A percentile compares a stretch with the other conserved stretches of the same genome.
phyloP scores from a whole-genome alignment of 352 stramenopile species.

The Chrysophaeum taylorii region DNA sequence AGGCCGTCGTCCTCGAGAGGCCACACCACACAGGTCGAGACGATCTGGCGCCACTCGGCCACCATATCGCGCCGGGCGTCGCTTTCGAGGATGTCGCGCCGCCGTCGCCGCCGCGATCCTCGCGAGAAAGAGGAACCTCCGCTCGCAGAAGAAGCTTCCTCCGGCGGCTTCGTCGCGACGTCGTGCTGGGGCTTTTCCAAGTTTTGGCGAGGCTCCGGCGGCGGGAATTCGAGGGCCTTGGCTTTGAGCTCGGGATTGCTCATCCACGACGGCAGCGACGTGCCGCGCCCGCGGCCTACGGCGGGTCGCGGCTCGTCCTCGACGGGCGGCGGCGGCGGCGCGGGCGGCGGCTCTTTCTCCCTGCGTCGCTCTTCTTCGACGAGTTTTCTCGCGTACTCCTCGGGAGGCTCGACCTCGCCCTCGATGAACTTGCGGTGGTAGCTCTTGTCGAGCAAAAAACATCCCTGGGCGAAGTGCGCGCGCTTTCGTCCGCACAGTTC shows the following conservation, averaged over 20 bases:
- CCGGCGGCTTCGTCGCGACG: not conserved
- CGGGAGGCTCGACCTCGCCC: not conserved
- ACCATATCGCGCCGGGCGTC: not conserved
- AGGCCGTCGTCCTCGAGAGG: not conserved
- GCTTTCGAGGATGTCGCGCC: not conserved
- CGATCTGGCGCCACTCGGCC: slow-evolving; percentile 4
- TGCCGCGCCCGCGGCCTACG: not conserved
- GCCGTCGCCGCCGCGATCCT: not conserved
- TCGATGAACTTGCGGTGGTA: not conserved
- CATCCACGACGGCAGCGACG: slow-evolving; percentile 2
- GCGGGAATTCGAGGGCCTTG: not conserved
- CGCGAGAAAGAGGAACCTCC: not conserved
- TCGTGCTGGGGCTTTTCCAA: not conserved
- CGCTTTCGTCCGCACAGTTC: not conserved
- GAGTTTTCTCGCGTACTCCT: too few relatives aligned
- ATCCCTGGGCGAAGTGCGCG: slow-evolving; percentile 11
- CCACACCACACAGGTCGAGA: not conserved
- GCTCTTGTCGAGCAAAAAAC: not conserved
- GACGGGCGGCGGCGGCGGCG: not conserved
- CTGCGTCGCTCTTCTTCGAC: too few relatives aligned
- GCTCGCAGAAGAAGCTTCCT: not conserved
- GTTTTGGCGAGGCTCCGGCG: not conserved
- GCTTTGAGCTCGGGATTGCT: not conserved
- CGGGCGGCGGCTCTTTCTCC: not conserved
- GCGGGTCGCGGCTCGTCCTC: not conserved